These are phyloP conservation scores for Fabrea salina DNA, from an alignment of 169 alveolate genomes.

Conservation along the genomic window DNA sequence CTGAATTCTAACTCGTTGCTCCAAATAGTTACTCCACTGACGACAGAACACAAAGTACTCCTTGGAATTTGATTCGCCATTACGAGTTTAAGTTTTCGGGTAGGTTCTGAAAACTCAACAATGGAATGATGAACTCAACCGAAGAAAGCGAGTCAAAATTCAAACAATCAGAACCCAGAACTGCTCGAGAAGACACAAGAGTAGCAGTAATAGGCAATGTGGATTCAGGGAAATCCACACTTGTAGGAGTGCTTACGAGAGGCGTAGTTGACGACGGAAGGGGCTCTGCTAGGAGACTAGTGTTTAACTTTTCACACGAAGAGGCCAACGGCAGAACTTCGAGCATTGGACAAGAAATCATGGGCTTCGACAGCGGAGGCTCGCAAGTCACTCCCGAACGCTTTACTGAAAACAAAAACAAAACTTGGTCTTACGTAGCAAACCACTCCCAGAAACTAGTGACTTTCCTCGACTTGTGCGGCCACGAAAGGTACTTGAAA, in stretches of 20 bases:
- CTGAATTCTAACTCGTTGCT: no score
- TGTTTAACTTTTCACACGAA: conserved; percentile 86
- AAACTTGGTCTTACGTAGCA: conserved; percentile 72
- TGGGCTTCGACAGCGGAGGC: conserved; percentile 71
- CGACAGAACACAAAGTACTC: no score
- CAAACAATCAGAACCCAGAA: no score
- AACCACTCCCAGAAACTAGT: conserved; percentile 53
- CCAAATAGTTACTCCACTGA: no score
- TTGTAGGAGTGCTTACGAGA: conserved; percentile 82
- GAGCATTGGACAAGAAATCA: conserved; percentile 79
- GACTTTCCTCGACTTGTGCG: conserved; percentile 84
- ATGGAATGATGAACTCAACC: no score
- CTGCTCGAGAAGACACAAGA: conserved; percentile 47
- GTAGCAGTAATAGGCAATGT: conserved; percentile 86
- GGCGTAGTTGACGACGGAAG: conserved; percentile 86
- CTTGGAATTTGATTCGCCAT: no score
- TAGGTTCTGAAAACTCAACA: no score
- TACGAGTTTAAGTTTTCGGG: no score
- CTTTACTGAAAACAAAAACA: conserved; percentile 60
- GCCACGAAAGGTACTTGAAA: conserved; percentile 88
- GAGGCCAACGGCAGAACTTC: conserved; percentile 83
- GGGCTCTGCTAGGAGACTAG: conserved; percentile 81
- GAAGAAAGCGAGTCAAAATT: no score
- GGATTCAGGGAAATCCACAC: conserved; percentile 86
- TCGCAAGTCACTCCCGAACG: conserved; percentile 51